These are phyloP conservation scores for Scytalidium lignicola DNA, from an alignment of 2,329 filamentous ascomycete species.

Conservation along the genomic window DNA sequence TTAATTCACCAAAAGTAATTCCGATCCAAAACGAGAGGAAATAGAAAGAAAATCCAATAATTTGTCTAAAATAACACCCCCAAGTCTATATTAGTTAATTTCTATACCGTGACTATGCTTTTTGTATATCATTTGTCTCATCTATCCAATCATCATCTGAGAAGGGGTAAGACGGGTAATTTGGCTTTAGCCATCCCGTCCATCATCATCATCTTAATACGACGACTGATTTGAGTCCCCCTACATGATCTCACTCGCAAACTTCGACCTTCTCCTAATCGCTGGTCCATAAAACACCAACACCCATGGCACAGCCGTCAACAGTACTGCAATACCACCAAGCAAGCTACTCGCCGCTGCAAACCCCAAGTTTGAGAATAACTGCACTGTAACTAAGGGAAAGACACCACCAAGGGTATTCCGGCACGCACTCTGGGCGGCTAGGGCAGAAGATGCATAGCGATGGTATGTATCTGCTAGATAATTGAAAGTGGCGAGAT, in stretches of 20 bases:
- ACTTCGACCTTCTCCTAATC: conserved; percentile 71
- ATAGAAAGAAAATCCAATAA: too few species aligned
- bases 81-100: too few species aligned
- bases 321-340: conserved; percentile 58
- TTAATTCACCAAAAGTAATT: too few species aligned
- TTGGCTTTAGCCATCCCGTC: too few species aligned
- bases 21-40: too few species aligned
- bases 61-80: too few species aligned
- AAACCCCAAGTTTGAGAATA: conserved; percentile 71
- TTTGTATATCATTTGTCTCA: too few species aligned
- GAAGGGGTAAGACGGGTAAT: too few species aligned
- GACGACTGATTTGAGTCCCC: background rate
- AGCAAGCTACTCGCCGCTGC: conserved; percentile 68
- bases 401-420: conserved; percentile 81
- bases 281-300: conserved; percentile 71
- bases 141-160: too few species aligned
- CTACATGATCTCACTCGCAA: conserved; percentile 44
- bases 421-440: conserved; percentile 79
- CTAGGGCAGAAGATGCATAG: conserved; percentile 80
- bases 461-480: conserved; percentile 81
- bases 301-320: conserved; percentile 85
- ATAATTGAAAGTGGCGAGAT: conserved; percentile 89
- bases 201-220: too few species aligned
- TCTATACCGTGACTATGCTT: too few species aligned
- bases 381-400: conserved; percentile 66